Evolutionary conservation across 2,329 filamentous ascomycete species (phyloP), one percentile per base, ranked within the genome.

Genomic region (Pseudodiploospora longispora): DNA sequence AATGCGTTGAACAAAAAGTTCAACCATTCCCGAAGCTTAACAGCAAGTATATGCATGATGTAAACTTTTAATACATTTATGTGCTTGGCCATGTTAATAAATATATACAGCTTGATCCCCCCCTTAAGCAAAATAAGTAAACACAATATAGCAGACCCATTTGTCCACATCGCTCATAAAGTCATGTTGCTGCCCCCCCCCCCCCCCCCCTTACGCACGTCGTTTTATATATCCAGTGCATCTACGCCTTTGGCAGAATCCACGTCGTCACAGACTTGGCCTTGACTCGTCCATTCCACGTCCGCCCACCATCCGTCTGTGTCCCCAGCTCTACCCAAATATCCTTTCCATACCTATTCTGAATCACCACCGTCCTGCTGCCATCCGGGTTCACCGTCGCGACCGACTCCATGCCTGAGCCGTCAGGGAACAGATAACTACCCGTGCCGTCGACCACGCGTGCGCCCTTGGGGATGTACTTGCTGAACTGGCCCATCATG

Each of bases 401-500:
- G n/a, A 74, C 67, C 10, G 64, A 66, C 57, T 73, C 63, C 37
- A 74, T 41, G 8, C 65, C 67, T 1, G 57, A 52, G 45, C 62
- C 62, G 43, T 61, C 59, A 6, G 52, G 53, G 47, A 68, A 72
- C 29, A 64, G 64, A 44, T 67, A 68, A 50, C 69, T 72, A 2
- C 71, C 70, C 0, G 56, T 64, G 8, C 68, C 68, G 46, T 50
- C 55, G 5, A 74, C 55, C 12, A 72, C 62, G 4, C 58, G 61
- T 0, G 69, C 69, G 36, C 70, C 70, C 33, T 62, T 60, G 19
- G 68, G 66, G 45, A 75, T 71, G 54, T 68, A 74, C 48, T 61
- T 65, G 54, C 64, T 68, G 55, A 72, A 74, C 55, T 77, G 74
- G 1, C 70, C 72, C 47, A 76, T 60, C 65, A 74, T 72, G 55